Percentiles rank a stretch among this genome's conserved stretches.
Conservation (phyloP, 495 filamentous ascomycete species). For the Penicillium angulare region DNA sequence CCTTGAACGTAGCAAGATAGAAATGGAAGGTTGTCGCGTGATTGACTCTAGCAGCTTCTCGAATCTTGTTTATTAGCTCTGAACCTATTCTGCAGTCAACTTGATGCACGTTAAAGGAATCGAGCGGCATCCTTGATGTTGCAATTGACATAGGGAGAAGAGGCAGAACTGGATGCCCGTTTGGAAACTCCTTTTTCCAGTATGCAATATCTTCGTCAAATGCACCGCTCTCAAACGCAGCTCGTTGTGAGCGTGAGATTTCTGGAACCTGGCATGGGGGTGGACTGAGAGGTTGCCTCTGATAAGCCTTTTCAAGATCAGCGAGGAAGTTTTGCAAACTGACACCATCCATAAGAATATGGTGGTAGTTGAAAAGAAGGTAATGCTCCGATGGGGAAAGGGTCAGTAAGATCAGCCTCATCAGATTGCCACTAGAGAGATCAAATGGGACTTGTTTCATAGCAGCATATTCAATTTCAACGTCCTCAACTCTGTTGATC, state of each 20-base stretch:
- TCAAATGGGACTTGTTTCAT: too few relatives aligned
- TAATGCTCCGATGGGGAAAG: conserved; percentile 9
- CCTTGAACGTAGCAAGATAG: conserved; percentile 24
- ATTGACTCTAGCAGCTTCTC: background rate
- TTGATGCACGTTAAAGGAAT: background rate
- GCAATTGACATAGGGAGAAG: conserved; percentile 20
- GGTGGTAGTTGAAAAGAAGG: conserved; percentile 31
- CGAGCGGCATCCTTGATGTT: background rate
- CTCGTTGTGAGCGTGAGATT: conserved; percentile 1
- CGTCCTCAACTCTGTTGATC: background rate
- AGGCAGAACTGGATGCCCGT: conserved; percentile 20
- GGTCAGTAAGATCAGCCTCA: conserved; percentile 20
- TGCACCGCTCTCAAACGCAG: background rate
- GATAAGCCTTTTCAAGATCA: conserved; percentile 38
- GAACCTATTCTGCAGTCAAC: background rate
- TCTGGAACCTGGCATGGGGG: background rate
- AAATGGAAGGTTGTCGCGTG: conserved; percentile 32
- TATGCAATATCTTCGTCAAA: conserved; percentile 22
- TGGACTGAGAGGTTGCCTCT: background rate
- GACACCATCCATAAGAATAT: conserved; percentile 45
- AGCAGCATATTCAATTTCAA: background rate
- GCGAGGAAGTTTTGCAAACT: conserved; percentile 31
- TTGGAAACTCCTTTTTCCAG: conserved; percentile 22
- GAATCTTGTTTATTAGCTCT: background rate
- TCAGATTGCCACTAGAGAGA: conserved; percentile 16